Evolutionary conservation across 2,329 filamentous ascomycete genomes (phyloP).

Genomic region (Neoscytalidium dimidiatum): DNA sequence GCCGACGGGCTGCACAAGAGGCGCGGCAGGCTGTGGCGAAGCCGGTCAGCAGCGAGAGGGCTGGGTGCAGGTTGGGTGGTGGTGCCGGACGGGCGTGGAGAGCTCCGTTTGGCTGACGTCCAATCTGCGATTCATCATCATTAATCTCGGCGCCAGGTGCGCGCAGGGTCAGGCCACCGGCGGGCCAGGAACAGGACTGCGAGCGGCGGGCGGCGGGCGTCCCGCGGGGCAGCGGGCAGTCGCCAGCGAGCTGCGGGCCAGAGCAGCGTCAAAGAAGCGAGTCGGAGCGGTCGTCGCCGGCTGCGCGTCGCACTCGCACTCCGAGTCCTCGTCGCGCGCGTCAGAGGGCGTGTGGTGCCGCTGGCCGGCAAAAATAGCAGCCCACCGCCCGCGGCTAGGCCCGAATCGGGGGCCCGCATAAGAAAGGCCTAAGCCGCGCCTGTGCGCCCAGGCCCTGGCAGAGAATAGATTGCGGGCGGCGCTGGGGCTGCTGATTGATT

Average conservation of each 20-base stretch:
- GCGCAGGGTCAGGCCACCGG: slow-evolving; percentile 13
- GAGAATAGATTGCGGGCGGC: background rate
- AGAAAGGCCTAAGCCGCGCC: background rate
- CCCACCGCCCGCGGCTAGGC: background rate
- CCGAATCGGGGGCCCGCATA: slow-evolving; percentile 1
- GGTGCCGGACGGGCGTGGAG: background rate
- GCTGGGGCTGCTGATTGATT: background rate
- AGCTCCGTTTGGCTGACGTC: slow-evolving; percentile 5
- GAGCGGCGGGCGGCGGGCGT: background rate
- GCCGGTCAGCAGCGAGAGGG: background rate
- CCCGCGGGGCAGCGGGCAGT: background rate
- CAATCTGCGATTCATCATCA: slow-evolving; percentile 18
- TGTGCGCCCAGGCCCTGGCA: background rate
- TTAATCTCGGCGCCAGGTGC: slow-evolving; percentile 1
- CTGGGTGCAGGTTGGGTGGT: background rate
- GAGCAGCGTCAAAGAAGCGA: background rate
- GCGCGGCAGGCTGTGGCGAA: slow-evolving; percentile 14
- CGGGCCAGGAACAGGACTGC: slow-evolving; percentile 1
- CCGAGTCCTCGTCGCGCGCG: background rate
- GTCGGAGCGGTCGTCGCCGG: background rate
- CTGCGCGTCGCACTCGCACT: background rate
- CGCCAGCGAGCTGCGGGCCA: background rate
- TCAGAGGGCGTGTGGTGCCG: background rate
- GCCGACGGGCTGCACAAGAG: too few relatives aligned
- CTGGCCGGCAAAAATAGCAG: slow-evolving; percentile 8